A percentile compares a stretch with the other conserved stretches of the same genome.
Evolutionary conservation across 2,329 filamentous ascomycete species (phyloP).

Genomic region (Aureobasidium sp.): DNA sequence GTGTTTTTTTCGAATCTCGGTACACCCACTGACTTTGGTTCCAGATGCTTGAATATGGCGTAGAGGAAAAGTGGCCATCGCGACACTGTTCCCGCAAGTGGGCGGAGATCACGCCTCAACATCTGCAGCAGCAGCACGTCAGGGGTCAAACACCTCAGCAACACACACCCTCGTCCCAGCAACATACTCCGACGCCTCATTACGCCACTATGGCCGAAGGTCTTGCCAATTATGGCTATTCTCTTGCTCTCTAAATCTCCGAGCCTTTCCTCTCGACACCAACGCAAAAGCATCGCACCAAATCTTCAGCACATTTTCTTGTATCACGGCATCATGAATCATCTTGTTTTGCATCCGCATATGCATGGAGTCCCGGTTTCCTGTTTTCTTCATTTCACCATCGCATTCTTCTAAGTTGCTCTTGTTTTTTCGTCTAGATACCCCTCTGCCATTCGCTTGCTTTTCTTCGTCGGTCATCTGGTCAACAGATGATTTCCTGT

Average conservation of each 20-base stretch:
- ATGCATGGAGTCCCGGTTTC: constrained; percentile 10
- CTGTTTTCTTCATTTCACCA: background rate
- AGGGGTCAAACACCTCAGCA: constrained; percentile 15
- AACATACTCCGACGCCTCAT: constrained; percentile 1
- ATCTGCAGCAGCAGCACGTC: constrained; percentile 4
- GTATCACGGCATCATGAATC: background rate
- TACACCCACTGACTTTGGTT: background rate
- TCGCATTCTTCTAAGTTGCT: background rate
- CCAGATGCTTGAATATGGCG: constrained; percentile 47
- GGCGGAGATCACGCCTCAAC: constrained; percentile 37
- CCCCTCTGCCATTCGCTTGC: constrained; percentile 1
- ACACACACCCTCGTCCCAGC: constrained; percentile 19
- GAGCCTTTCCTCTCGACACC: background rate
- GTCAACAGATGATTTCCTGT: background rate
- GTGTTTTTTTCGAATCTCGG: background rate
- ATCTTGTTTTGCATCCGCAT: constrained; percentile 1
- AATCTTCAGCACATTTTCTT: background rate
- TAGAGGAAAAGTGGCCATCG: constrained; percentile 45
- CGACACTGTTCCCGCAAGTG: constrained; percentile 46
- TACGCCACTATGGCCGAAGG: constrained; percentile 1
- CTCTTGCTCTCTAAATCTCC: background rate
- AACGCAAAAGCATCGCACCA: constrained; percentile 10
- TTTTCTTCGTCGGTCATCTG: background rate
- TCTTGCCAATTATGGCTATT: background rate
- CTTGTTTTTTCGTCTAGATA: background rate